Base-by-base conservation (phyloP, 176 grass and related monocot species). In the Raddia guianensis region DNA sequence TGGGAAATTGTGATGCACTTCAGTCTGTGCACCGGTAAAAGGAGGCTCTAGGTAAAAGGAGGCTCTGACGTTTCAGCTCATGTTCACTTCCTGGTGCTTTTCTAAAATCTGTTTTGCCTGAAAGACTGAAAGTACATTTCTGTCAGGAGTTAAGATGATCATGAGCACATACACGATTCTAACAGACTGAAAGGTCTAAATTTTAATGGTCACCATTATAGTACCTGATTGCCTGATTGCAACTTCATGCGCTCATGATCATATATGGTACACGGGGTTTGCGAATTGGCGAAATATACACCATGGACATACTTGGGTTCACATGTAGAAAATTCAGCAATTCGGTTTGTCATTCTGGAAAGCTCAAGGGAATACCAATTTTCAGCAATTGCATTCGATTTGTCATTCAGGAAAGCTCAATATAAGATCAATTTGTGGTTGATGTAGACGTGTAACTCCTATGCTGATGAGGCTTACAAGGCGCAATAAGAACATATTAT, bases 231-330 rank as follows among this genome's bases (percentile, higher is more conserved):
- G 37, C 37, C 44, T 46, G 52, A 4, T 21, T 72, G 16, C 18
- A 18, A 37, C 15, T 27, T 52, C 69, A 11, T 53, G 21, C 62
- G 43, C 32, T 20, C 1, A 27, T 35, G n/a, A 7, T 68, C 40
- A 47, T 27, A 8, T 69, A 58, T 62, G 44, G 44, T 35, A 43
- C 45, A 61, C 20, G 47, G 54, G 9, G 19, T 35, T 0, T 14
- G 44, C 19, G 56, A 73, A 6, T 9, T 63, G 50, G 67, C 55
- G 44, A 48, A 61, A 72, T 73, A 27, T 80, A 34, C 18, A 47
- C 37, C 65, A 13, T 3, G 4, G 33, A 19, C 62, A 9, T 52
- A 12, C 12, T 80, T 11, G 37, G 37, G 37, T 40, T 5, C 37
- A 40, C 37, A 40, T 40, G 37, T 5, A 40, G 37, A 40, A 40